phyloP scores from a whole-genome alignment of 1,284 basidiomycete species.

The Ganoderma leucocontextum region DNA sequence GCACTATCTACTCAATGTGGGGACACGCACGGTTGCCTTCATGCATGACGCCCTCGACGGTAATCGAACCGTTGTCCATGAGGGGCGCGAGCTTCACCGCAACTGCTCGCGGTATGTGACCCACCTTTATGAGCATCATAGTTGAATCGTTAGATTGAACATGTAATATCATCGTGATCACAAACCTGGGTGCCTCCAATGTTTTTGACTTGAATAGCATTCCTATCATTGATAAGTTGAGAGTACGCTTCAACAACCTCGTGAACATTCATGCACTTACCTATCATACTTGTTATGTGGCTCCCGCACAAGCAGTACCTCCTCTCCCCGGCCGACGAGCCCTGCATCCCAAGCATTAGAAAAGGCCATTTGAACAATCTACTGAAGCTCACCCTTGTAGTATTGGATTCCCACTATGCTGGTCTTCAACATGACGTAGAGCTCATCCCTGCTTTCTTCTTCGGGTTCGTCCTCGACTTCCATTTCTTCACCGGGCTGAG shows the following conservation, averaged over 20 bases:
- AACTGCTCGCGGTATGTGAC: slow-evolving; percentile 76
- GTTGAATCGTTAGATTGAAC: background rate
- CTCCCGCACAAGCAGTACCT: slow-evolving; percentile 78
- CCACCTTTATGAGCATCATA: slow-evolving; percentile 48
- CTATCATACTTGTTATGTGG: slow-evolving; percentile 74
- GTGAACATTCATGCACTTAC: slow-evolving; percentile 47
- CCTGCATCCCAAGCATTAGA: slow-evolving; percentile 47
- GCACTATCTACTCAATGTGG: background rate
- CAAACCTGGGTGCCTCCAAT: slow-evolving; percentile 70
- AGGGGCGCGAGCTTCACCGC: slow-evolving; percentile 72
- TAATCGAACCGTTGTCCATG: slow-evolving; percentile 69
- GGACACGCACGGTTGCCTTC: slow-evolving; percentile 70
- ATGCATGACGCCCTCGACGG: slow-evolving; percentile 79
- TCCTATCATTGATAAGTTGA: slow-evolving; percentile 48
- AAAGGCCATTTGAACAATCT: background rate
- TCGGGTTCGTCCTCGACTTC: slow-evolving; percentile 52
- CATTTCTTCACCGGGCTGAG: slow-evolving; percentile 43
- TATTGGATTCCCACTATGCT: slow-evolving; percentile 86
- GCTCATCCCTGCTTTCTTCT: slow-evolving; percentile 64
- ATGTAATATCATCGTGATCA: background rate
- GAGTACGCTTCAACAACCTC: background rate
- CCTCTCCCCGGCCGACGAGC: slow-evolving; percentile 79
- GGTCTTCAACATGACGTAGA: slow-evolving; percentile 66
- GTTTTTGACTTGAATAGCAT: slow-evolving; percentile 84
- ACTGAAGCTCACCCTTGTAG: slow-evolving; percentile 62